These are phyloP conservation scores for Neonectria neomacrospora DNA, from an alignment of 2,329 filamentous ascomycete species.

Conservation along the genomic window DNA sequence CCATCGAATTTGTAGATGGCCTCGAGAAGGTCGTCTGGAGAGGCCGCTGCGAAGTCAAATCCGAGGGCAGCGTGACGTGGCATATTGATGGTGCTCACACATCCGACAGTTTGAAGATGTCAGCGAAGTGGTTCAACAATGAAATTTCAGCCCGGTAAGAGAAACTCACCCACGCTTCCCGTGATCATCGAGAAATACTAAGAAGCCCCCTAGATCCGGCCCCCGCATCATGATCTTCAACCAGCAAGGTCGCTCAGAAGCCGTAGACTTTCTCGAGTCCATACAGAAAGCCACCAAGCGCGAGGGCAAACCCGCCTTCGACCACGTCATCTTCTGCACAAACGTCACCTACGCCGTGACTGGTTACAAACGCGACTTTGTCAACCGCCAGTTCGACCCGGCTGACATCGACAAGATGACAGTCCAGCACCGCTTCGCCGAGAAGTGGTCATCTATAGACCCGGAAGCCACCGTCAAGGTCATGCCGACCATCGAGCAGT, in stretches of 20 bases:
- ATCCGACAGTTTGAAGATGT: conserved; percentile 84
- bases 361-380: conserved; percentile 67
- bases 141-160: conserved; percentile 53
- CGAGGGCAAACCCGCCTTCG: conserved; percentile 61
- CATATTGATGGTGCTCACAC: conserved; percentile 96
- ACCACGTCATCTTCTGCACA: conserved; percentile 83
- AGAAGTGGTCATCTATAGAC: conserved; percentile 62
- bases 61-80: conserved; percentile 73
- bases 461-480: conserved; percentile 58
- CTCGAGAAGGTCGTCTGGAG: conserved; percentile 81
- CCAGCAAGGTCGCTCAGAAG: conserved; percentile 72
- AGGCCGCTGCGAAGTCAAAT: conserved; percentile 77
- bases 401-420: conserved; percentile 63
- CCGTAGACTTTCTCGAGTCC: conserved; percentile 63
- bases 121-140: conserved; percentile 81
- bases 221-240: conserved; percentile 83
- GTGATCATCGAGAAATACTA: not conserved
- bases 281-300: conserved; percentile 53
- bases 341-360: conserved; percentile 70
- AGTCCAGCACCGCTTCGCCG: conserved; percentile 63
- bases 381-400: conserved; percentile 65
- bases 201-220: conserved; percentile 44
- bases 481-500: conserved; percentile 65
- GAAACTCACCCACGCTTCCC: too few relatives aligned
- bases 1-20: conserved; percentile 74